Evolutionary conservation across 2,329 filamentous ascomycete genomes (phyloP).

Genomic region (Aspergillus sp.): DNA sequence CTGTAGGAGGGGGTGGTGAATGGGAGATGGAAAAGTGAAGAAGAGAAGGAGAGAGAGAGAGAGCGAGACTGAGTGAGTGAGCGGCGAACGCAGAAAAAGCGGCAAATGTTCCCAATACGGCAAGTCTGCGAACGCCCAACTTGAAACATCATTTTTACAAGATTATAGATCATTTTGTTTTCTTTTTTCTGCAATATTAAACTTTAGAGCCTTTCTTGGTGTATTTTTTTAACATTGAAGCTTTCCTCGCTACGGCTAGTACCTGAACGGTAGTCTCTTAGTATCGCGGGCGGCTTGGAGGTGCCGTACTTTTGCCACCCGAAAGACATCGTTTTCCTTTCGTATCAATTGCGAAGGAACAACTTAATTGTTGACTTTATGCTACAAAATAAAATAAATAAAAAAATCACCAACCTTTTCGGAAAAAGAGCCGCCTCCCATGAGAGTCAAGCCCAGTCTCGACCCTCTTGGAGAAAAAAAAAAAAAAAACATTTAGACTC

Average conservation of each 20-base stretch:
- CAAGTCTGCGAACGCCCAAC: background rate
- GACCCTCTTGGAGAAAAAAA: background rate
- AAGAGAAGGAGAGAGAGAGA: slow-evolving; percentile 20
- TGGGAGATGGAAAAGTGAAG: slow-evolving; percentile 23
- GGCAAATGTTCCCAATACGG: slow-evolving; percentile 9
- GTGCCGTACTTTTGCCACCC: too few relatives aligned
- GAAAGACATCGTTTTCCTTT: too few relatives aligned
- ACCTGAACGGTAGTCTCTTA: background rate
- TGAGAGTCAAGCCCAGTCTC: background rate
- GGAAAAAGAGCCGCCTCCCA: background rate
- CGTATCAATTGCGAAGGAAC: background rate
- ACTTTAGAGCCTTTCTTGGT: background rate
- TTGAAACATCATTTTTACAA: background rate
- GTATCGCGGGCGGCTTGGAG: background rate
- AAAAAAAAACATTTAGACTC: background rate
- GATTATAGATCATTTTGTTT: background rate
- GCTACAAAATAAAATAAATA: background rate
- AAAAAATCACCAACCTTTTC: background rate
- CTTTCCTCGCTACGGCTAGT: too few relatives aligned
- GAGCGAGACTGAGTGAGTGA: slow-evolving; percentile 21
- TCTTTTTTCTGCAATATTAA: background rate
- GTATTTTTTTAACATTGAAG: background rate
- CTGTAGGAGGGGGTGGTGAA: slow-evolving; percentile 28
- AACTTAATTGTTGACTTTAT: background rate
- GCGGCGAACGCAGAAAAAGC: slow-evolving; percentile 16